These are phyloP conservation scores for Sarocladium brachiariae DNA, from an alignment of 2,329 filamentous ascomycete species.

Conservation along the genomic window DNA sequence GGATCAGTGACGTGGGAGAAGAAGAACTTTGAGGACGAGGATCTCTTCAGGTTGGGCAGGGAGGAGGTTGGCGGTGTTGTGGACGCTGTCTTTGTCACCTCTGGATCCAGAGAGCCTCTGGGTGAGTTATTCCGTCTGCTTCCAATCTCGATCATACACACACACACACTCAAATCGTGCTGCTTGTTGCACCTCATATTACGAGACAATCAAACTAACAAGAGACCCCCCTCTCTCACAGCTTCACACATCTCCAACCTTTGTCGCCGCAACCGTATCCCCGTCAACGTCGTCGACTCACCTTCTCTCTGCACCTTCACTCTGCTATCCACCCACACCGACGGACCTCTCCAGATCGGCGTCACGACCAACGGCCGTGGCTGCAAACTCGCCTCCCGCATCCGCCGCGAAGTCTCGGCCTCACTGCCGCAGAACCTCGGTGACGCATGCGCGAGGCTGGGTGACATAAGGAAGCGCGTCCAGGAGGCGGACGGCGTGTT, in stretches of 20 bases:
- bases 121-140: conserved; percentile 22
- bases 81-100: conserved; percentile 87
- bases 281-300: conserved; percentile 86
- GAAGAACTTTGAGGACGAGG: conserved; percentile 59
- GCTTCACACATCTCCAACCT: conserved; percentile 57
- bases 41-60: conserved; percentile 72
- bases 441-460: conserved; percentile 67
- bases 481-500: conserved; percentile 59
- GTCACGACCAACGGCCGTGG: conserved; percentile 93
- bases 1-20: conserved; percentile 60
- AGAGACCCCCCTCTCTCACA: neutral
- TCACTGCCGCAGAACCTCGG: conserved; percentile 72
- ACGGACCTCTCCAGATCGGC: conserved; percentile 89
- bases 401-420: conserved; percentile 80
- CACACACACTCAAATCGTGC: too few species aligned
- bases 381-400: conserved; percentile 85
- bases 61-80: conserved; percentile 71
- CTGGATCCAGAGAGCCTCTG: conserved; percentile 37
- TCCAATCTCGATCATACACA: neutral
- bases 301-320: conserved; percentile 84
- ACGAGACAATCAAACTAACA: too few species aligned
- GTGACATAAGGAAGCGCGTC: conserved; percentile 62
- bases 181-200: too few species aligned
- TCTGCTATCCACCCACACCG: conserved; percentile 78
- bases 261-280: conserved; percentile 75